phyloP scores from a whole-genome alignment of 768 basidiomycete species.

The Boletus rex-veris region DNA sequence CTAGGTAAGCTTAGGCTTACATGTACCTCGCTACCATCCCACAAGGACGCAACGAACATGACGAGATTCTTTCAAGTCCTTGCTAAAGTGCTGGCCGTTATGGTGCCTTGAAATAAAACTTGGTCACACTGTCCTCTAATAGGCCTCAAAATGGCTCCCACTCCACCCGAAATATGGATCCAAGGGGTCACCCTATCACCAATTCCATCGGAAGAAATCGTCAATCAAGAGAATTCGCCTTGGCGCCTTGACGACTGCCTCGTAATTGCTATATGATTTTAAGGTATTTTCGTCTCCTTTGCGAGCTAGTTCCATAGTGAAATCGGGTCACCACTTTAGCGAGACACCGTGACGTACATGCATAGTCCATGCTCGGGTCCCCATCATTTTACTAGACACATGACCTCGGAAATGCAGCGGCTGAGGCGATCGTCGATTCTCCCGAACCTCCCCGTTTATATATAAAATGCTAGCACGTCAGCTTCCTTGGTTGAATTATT shows the following conservation, averaged over 20 bases:
- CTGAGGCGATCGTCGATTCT: conserved; percentile 1
- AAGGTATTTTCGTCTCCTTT: background rate
- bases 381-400: background rate
- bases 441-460: conserved; percentile 12
- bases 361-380: background rate
- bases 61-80: too few species aligned
- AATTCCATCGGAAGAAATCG: background rate
- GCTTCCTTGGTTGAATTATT: conserved; percentile 34
- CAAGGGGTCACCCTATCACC: background rate
- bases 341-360: background rate
- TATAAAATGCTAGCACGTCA: conserved; percentile 3
- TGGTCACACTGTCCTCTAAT: too few species aligned
- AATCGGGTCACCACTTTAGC: too few species aligned
- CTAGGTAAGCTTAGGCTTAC: too few species aligned
- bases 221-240: background rate
- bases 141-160: too few species aligned
- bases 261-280: background rate
- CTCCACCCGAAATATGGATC: too few species aligned
- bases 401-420: conserved; percentile 9
- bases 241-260: background rate
- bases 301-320: too few species aligned
- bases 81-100: too few species aligned
- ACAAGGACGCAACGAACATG: too few species aligned
- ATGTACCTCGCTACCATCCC: too few species aligned
- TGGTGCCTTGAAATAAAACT: too few species aligned